Base-by-base conservation (phyloP, 345 rosid species). In the Boechera stricta region DNA sequence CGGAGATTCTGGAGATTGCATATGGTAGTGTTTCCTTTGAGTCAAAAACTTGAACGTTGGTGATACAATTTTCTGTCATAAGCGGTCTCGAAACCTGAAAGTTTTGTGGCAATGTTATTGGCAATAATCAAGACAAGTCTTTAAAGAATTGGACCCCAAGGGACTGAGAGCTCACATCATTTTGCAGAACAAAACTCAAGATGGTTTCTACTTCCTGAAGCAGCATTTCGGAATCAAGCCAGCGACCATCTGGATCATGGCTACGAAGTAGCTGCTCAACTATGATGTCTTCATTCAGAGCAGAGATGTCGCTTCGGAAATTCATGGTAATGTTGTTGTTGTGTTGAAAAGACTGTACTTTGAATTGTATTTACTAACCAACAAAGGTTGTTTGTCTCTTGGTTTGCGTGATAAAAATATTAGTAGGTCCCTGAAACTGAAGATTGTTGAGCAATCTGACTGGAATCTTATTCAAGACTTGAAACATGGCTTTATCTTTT, bases 201-300 rank as follows among this genome's bases (percentile, higher is more conserved):
- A 86, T 64, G 66, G 84, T 85, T 85, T 93, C 89, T 28, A 82
- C 75, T 58, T 87, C 93, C 33, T 77, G 67, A 69, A 91, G 86
- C 71, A 91, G 71, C 73, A 53, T 80, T 79, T 82, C 86, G 7
- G 94, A 83, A 76, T 93, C 94, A 49, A 91, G 73, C 68, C 79
- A 71, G 31, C 91, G 90, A 8, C 87, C 89, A 64, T 91, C 97
- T 28, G 94, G 94, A 56, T 88, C 98, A 86, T 91, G 96, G 73
- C 78, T 63, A 18, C 85, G 77, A 53, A 88, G 84, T 64, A 93
- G 84, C 77, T 81, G 84, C 77, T 72, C 84, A 69, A 88, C 79
- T 52, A 88, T 78, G 71, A 80, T 71, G 10, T 88, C 92, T 28
- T 88, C 90, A 49, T 64, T 70, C 47, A 79, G 61, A 75, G 71